A percentile compares a stretch with the other conserved stretches of the same genome.
phyloP scores from a whole-genome alignment of 371 early-diverging fungal genomes.

The Lichtheimia corymbifera region DNA sequence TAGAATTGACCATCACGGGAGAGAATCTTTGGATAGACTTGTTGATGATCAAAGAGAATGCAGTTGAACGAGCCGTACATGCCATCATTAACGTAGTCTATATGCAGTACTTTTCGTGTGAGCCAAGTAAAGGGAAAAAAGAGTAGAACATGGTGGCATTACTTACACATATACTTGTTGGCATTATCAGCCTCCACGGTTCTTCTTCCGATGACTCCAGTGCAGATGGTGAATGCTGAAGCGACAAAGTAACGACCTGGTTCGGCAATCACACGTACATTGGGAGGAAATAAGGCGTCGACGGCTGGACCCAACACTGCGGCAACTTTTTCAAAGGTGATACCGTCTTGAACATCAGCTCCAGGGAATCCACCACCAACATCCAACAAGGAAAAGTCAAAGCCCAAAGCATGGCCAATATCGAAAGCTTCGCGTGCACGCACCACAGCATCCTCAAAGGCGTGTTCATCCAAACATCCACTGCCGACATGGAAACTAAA shows the following conservation, averaged over 20 bases:
- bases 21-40: constrained; percentile 63
- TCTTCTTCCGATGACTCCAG: constrained; percentile 90
- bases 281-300: constrained; percentile 69
- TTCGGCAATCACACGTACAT: constrained; percentile 93
- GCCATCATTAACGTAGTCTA: constrained; percentile 95
- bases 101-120: neutral
- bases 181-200: constrained; percentile 32
- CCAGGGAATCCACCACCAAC: constrained; percentile 99
- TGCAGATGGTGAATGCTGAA: constrained; percentile 95
- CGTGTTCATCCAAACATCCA: constrained; percentile 87
- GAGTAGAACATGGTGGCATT: neutral
- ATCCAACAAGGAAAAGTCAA: constrained; percentile 81
- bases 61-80: constrained; percentile 98
- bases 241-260: constrained; percentile 97
- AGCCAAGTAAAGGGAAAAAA: neutral
- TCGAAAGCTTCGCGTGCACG: constrained; percentile 89
- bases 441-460: constrained; percentile 88
- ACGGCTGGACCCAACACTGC: constrained; percentile 77
- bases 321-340: constrained; percentile 87
- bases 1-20: constrained; percentile 14
- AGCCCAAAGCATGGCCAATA: constrained; percentile 77
- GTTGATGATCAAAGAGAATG: constrained; percentile 95
- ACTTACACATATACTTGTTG: constrained; percentile 77
- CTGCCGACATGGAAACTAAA: constrained; percentile 91
- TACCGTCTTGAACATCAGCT: constrained; percentile 67